Percentiles rank a stretch among this genome's conserved stretches.
phyloP scores from a whole-genome alignment of 2,329 filamentous ascomycete species.

The Aureobasidium sp. region DNA sequence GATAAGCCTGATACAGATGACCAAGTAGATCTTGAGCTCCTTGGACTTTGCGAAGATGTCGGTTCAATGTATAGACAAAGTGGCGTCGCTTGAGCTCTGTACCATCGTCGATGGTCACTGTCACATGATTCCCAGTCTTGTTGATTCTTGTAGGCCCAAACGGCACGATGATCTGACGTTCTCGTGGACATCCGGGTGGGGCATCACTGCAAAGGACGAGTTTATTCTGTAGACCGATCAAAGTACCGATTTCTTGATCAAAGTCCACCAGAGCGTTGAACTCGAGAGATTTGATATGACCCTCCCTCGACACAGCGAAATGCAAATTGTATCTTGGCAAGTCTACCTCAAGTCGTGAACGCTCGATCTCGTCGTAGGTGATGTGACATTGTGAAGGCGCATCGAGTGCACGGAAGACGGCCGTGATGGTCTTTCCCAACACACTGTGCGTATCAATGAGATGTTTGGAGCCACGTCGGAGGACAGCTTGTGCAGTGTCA shows the following conservation, averaged over 20 bases:
- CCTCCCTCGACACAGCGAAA: not conserved
- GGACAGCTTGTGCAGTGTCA: constrained; percentile 51
- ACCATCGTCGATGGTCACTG: fast-evolving
- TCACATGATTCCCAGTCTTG: constrained; percentile 33
- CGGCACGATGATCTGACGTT: constrained; percentile 50
- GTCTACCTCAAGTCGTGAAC: constrained; percentile 15
- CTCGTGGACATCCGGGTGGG: constrained; percentile 15
- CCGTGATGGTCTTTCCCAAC: constrained; percentile 41
- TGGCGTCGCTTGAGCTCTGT: constrained; percentile 30
- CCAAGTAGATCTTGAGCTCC: constrained; percentile 43
- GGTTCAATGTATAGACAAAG: constrained; percentile 47
- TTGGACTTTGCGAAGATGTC: constrained; percentile 49
- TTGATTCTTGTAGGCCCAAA: constrained; percentile 34
- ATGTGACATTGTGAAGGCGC: constrained; percentile 16
- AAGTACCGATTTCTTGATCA: constrained; percentile 53
- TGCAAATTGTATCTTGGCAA: constrained; percentile 18
- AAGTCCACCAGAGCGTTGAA: constrained; percentile 30
- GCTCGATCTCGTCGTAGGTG: constrained; percentile 1
- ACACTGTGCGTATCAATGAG: constrained; percentile 38
- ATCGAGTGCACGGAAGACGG: constrained; percentile 35
- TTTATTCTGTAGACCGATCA: constrained; percentile 54
- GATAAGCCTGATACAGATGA: constrained; percentile 47
- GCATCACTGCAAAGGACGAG: constrained; percentile 49
- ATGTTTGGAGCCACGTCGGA: constrained; percentile 39
- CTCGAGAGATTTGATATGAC: not conserved